Evolutionary conservation across 352 stramenopile genomes (phyloP).

Genomic region (Phytophthora boehmeriae): DNA sequence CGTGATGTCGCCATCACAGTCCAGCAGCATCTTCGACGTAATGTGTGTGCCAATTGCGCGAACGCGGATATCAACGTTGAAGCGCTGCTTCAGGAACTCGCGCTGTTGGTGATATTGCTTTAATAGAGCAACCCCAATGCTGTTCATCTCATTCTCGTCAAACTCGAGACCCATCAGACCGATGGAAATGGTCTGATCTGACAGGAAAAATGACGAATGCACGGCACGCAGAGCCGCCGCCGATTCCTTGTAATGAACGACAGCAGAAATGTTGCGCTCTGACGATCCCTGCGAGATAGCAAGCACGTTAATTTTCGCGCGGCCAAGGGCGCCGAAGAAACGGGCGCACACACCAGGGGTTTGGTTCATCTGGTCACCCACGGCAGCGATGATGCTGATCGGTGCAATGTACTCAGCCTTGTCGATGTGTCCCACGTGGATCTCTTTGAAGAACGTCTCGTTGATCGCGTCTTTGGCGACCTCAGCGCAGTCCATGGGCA

Average conservation of each 20-base stretch:
- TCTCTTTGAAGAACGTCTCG: constrained; percentile 89
- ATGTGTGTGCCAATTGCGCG: constrained; percentile 76
- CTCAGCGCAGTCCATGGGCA: constrained; percentile 71
- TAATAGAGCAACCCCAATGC: constrained; percentile 88
- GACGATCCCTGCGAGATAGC: constrained; percentile 95
- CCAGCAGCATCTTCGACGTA: constrained; percentile 66
- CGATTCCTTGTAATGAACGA: constrained; percentile 90
- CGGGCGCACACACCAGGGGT: constrained; percentile 91
- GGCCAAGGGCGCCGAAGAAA: constrained; percentile 94
- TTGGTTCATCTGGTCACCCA: constrained; percentile 95
- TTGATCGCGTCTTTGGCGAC: constrained; percentile 78
- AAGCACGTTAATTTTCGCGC: constrained; percentile 95
- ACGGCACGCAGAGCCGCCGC: constrained; percentile 92
- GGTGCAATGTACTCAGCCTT: constrained; percentile 86
- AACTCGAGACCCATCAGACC: constrained; percentile 90
- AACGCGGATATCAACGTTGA: constrained; percentile 86
- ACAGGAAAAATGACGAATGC: constrained; percentile 96
- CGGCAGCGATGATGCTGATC: constrained; percentile 95
- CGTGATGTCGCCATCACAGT: constrained; percentile 63
- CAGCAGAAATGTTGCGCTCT: constrained; percentile 95
- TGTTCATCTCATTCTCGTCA: constrained; percentile 39
- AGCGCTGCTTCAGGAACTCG: constrained; percentile 81
- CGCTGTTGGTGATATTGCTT: constrained; percentile 86
- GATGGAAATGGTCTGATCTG: constrained; percentile 92
- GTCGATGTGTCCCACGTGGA: constrained; percentile 84